These are phyloP conservation scores for Xylaria acuta DNA, from an alignment of 495 filamentous ascomycete species.

Conservation along the genomic window DNA sequence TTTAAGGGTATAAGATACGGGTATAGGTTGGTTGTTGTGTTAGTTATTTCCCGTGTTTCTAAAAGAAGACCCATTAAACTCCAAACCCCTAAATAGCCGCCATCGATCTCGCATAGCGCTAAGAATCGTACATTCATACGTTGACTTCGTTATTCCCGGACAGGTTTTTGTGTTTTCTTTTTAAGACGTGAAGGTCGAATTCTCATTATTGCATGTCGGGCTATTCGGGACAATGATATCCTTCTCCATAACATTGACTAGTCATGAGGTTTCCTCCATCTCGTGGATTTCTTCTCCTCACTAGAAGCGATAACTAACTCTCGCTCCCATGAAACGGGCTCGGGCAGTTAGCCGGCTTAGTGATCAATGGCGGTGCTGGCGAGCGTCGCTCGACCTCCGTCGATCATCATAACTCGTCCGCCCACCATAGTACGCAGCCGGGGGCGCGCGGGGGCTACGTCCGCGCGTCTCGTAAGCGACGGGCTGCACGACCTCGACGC, in stretches of 20 bases:
- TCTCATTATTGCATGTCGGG: neutral
- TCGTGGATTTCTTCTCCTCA: neutral
- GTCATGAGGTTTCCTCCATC: neutral
- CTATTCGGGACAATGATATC: neutral
- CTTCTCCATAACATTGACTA: neutral
- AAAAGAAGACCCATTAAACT: conserved; percentile 1
- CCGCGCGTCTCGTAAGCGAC: conserved; percentile 31
- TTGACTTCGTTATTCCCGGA: neutral
- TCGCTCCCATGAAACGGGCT: neutral
- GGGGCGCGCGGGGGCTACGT: conserved; percentile 37
- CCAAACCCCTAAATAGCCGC: neutral
- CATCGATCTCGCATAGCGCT: neutral
- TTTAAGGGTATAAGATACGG: neutral
- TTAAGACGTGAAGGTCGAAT: neutral
- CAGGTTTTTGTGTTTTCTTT: too few relatives aligned
- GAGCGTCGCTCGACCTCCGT: conserved; percentile 33
- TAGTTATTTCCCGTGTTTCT: neutral
- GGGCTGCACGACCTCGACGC: conserved; percentile 35
- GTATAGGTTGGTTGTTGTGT: neutral
- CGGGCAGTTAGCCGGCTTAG: neutral
- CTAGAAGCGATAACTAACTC: neutral
- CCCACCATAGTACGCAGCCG: conserved; percentile 30
- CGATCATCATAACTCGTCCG: conserved; percentile 25
- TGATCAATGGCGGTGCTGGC: conserved; percentile 23
- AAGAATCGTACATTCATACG: conserved; percentile 4